These are phyloP conservation scores for Wallacemonas sp. DNA, from an alignment of 208 protist species.

Conservation along the genomic window DNA sequence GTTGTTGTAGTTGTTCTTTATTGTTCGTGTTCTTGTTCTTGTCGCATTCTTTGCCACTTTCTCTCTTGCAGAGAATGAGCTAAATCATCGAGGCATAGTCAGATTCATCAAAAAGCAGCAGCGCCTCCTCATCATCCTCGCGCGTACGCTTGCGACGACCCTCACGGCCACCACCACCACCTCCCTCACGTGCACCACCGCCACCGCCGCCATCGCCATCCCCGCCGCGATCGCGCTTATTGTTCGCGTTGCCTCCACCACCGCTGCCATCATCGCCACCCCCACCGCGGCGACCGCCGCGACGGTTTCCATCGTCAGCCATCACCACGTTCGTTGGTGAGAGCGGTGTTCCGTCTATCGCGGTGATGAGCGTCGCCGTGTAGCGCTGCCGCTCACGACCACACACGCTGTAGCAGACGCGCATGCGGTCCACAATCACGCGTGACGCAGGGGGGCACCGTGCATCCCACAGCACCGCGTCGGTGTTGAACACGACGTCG, in stretches of 20 bases:
- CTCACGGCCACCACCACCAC: conserved; percentile 17
- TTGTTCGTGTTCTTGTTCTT: neutral
- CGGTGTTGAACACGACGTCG: conserved; percentile 53
- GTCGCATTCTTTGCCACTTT: no score
- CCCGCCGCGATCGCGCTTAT: conserved; percentile 1
- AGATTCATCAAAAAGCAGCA: conserved; percentile 59
- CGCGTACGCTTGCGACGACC: conserved; percentile 10
- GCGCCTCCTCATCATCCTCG: conserved; percentile 51
- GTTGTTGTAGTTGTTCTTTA: conserved; percentile 1
- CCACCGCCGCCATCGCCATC: conserved; percentile 6
- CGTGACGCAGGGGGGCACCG: conserved; percentile 30
- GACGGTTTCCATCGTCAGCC: conserved; percentile 27
- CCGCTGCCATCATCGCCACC: conserved; percentile 21
- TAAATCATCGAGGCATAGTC: conserved; percentile 52
- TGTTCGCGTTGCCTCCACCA: conserved; percentile 15
- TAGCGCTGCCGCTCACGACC: conserved; percentile 48
- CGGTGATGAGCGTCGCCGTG: conserved; percentile 74
- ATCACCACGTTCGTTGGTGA: conserved; percentile 44
- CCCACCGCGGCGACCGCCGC: conserved; percentile 15
- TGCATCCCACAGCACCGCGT: conserved; percentile 61
- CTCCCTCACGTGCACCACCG: conserved; percentile 11
- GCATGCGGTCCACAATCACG: conserved; percentile 49
- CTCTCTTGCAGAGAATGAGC: no score
- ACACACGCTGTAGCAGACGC: conserved; percentile 59
- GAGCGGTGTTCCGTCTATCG: conserved; percentile 44